Evolutionary conservation across 441 rosid species (phyloP), one percentile per base, ranked within the genome.

Genomic region (Gossypium gossypioides): DNA sequence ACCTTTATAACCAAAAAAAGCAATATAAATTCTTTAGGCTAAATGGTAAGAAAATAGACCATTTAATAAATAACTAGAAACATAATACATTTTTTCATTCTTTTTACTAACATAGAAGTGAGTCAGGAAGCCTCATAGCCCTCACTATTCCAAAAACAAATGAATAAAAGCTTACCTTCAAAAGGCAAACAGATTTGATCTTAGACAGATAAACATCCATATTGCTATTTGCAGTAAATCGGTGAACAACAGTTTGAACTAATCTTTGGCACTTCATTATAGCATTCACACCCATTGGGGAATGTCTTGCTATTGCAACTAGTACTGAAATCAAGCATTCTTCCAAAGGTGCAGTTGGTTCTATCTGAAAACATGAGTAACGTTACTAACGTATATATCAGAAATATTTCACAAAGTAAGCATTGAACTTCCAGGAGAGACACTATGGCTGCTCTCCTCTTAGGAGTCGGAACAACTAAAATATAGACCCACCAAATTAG

Each of bases 271-370:
- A 94, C 73, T 88, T 85, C 85, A 88, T 74, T 65, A 94, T 81
- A 83, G 93, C 90, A 80, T 78, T 73, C 72, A 86, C 88, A 81
- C 90, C 88, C 58, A 79, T 87, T 74, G 92, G 92, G 25, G 97
- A 94, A 87, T 94, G 97, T 86, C 96, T 89, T 64, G 93, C 95
- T 72, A 91, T 83, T 21, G 89, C 95, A 78, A 84, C 69, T 59
- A 92, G 87, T 62, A 87, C 67, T 69, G 93, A 87, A 60, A 91
- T 77, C 60, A 89, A 12, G 86, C 82, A 76, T 59, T 93, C 96
- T 69, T 87, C 92, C 69, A 90, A 80, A 74, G 84, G 76, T 19
- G 76, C 78, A 1, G 82, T 56, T 40, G 84, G 81, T 61, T 80
- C 86, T 37, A 83, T 82, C 98, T 94, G 92, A 76, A 79, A 82